Conservation (phyloP, 2,329 filamentous ascomycete genomes). For the Aspergillus sp. region DNA sequence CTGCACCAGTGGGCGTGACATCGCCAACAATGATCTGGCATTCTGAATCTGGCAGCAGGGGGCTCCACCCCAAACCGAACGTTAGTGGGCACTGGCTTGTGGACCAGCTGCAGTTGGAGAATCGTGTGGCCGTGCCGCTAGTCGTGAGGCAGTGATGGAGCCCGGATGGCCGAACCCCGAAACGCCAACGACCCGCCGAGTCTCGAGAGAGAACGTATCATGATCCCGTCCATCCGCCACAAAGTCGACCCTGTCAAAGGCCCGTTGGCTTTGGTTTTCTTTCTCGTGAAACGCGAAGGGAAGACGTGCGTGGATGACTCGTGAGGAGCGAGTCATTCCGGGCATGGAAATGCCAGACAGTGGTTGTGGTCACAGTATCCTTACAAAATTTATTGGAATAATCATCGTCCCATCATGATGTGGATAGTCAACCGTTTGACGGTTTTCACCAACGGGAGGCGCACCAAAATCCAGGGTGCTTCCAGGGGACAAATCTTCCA, state of each 20-base stretch:
- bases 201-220: slow-evolving; percentile 2
- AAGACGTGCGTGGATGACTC: not conserved
- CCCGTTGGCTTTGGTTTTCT: not conserved
- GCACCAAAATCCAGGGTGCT: not conserved
- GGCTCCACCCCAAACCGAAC: not conserved
- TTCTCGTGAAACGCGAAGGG: not conserved
- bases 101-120: not conserved
- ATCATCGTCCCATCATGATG: not conserved
- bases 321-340: not conserved
- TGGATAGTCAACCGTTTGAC: too few species aligned
- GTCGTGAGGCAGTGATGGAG: not conserved
- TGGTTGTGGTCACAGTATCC: not conserved
- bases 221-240: slow-evolving; percentile 2
- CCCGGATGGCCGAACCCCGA: slow-evolving; percentile 8
- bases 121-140: not conserved
- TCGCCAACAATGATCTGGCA: not conserved
- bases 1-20: not conserved
- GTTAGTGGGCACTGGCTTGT: not conserved
- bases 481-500: not conserved
- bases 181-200: slow-evolving; percentile 7
- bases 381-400: not conserved
- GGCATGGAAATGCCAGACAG: not conserved
- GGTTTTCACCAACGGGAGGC: not conserved
- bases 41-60: not conserved
- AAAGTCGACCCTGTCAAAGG: not conserved